phyloP scores from a whole-genome alignment of 495 filamentous ascomycete genomes.

The Penicilliopsis zonata region DNA sequence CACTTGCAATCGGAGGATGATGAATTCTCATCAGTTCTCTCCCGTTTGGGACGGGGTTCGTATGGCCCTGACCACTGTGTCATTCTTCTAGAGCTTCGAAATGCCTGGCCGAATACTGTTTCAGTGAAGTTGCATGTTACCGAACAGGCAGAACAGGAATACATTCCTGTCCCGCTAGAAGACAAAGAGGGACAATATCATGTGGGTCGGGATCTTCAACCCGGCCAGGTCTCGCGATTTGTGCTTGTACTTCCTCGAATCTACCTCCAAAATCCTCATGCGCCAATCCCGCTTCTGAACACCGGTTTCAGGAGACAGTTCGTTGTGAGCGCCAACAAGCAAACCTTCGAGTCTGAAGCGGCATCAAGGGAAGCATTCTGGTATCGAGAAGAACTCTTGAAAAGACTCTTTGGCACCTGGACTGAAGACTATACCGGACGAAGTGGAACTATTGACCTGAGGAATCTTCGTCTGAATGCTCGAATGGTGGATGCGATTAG shows the following conservation, averaged over 20 bases:
- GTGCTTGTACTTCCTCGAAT: slow-evolving; percentile 66
- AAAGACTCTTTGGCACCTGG: slow-evolving; percentile 60
- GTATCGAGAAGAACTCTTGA: slow-evolving; percentile 79
- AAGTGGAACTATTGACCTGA: slow-evolving; percentile 61
- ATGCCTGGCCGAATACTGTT: slow-evolving; percentile 73
- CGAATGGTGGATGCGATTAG: slow-evolving; percentile 77
- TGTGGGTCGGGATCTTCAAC: slow-evolving; percentile 51
- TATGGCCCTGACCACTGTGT: slow-evolving; percentile 59
- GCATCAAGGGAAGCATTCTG: slow-evolving; percentile 78
- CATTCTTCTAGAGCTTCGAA: slow-evolving; percentile 72
- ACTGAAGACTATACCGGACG: slow-evolving; percentile 44
- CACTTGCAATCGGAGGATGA: slow-evolving; percentile 17
- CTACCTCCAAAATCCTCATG: slow-evolving; percentile 63
- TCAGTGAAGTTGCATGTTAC: slow-evolving; percentile 42
- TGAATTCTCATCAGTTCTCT: slow-evolving; percentile 28
- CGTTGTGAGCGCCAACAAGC: slow-evolving; percentile 68
- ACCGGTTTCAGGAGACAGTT: slow-evolving; percentile 67
- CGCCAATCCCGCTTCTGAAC: slow-evolving; percentile 69
- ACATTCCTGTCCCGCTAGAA: background rate
- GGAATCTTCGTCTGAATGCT: slow-evolving; percentile 55
- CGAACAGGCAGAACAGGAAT: slow-evolving; percentile 12
- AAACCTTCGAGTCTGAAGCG: slow-evolving; percentile 67
- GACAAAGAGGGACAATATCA: slow-evolving; percentile 23
- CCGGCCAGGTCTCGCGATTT: slow-evolving; percentile 67
- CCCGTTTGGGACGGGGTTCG: slow-evolving; percentile 23